Evolutionary conservation across 2,329 filamentous ascomycete genomes (phyloP).

Genomic region (Pseudogymnoascus sp.): DNA sequence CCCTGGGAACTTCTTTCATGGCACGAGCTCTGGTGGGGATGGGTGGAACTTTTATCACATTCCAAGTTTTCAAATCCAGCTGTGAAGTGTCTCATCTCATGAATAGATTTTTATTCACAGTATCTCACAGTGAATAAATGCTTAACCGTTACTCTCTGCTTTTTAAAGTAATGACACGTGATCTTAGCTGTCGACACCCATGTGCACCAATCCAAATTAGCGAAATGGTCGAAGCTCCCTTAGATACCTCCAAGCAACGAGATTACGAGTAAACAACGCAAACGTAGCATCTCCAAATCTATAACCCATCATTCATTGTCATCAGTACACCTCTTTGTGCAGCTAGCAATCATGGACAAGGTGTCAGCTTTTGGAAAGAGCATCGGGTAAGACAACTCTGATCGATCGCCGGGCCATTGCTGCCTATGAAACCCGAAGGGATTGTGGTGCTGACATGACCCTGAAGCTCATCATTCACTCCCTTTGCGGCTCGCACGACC

Average conservation of each 20-base stretch:
- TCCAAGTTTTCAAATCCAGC: neutral
- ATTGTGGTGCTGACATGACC: slow-evolving; percentile 35
- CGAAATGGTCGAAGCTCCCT: slow-evolving; percentile 5
- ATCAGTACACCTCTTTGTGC: neutral
- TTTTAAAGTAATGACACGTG: neutral
- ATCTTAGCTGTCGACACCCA: neutral
- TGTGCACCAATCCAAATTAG: slow-evolving; percentile 8
- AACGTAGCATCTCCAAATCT: slow-evolving; percentile 4
- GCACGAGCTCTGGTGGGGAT: neutral
- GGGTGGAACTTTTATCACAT: neutral
- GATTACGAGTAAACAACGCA: slow-evolving; percentile 6
- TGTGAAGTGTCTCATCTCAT: neutral
- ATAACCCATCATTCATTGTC: neutral
- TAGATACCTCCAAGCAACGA: neutral
- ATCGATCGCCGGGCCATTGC: slow-evolving; percentile 13
- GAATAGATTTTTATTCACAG: neutral
- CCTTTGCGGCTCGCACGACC: slow-evolving; percentile 87
- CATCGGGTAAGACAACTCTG: slow-evolving; percentile 47
- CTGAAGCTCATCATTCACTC: slow-evolving; percentile 75
- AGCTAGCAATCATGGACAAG: slow-evolving; percentile 51
- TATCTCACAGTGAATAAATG: neutral
- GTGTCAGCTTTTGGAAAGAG: slow-evolving; percentile 65
- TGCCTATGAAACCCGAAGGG: slow-evolving; percentile 22
- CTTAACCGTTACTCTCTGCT: neutral
- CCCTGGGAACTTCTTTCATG: neutral